Conservation (phyloP, 2,329 filamentous ascomycete genomes). For the Chaetomium olivaceum region DNA sequence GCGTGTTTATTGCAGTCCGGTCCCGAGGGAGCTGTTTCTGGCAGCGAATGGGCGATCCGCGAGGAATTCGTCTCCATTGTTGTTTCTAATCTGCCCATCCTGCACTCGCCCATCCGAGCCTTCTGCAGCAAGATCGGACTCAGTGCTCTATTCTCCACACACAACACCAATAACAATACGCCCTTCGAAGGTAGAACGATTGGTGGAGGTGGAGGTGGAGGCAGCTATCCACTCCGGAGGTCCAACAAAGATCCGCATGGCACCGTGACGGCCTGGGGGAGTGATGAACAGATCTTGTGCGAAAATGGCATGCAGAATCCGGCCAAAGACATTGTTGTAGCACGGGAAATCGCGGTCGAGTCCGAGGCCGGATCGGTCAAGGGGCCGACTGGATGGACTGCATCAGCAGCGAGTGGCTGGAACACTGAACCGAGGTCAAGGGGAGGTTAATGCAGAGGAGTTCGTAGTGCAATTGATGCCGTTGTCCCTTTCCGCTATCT, state of each 20-base stretch:
- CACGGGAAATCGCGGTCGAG: not conserved
- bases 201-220: not conserved
- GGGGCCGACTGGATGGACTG: not conserved
- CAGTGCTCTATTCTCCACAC: not conserved
- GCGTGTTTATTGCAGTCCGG: not conserved
- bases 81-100: not conserved
- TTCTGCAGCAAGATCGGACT: not conserved
- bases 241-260: not conserved
- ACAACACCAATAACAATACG: not conserved
- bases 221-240: not conserved
- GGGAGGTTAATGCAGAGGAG: not conserved
- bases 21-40: not conserved
- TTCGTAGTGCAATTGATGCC: not conserved
- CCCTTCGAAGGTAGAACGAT: not conserved
- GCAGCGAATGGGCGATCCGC: not conserved
- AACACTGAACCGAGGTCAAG: not conserved
- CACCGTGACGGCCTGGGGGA: not conserved
- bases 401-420: not conserved
- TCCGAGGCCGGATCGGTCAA: not conserved
- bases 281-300: not conserved
- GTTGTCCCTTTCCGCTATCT: too few relatives aligned
- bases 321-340: not conserved
- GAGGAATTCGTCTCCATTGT: not conserved
- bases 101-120: not conserved
- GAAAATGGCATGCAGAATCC: not conserved